Evolutionary conservation across 108 stramenopile genomes (phyloP).

Genomic region (Nitzschia palea): DNA sequence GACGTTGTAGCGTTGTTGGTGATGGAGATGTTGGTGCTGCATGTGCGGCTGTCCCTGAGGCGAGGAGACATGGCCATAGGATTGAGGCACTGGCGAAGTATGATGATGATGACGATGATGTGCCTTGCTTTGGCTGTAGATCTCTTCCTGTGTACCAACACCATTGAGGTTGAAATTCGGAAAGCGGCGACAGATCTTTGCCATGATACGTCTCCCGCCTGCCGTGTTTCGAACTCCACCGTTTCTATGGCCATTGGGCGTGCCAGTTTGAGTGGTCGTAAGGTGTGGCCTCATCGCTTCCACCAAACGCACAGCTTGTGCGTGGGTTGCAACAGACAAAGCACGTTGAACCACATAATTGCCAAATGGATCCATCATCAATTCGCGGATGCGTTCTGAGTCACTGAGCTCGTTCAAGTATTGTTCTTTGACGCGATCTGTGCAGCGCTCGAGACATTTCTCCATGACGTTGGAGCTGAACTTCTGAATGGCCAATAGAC

Average conservation of each 20-base stretch:
- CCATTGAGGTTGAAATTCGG: conserved; percentile 83
- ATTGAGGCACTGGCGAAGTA: conserved; percentile 8
- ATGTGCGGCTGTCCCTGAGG: conserved; percentile 16
- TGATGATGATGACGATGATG: conserved; percentile 35
- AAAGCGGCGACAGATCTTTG: conserved; percentile 93
- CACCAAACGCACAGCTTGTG: conserved; percentile 90
- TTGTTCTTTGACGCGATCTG: conserved; percentile 80
- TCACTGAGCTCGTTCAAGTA: conserved; percentile 89
- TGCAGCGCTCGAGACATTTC: conserved; percentile 94
- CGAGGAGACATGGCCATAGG: conserved; percentile 20
- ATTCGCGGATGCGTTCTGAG: conserved; percentile 75
- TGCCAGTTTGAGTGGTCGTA: conserved; percentile 52
- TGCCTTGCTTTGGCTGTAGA: conserved; percentile 45
- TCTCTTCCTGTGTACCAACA: conserved; percentile 38
- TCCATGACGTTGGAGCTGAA: conserved; percentile 98
- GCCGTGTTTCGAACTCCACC: conserved; percentile 93
- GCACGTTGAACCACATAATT: conserved; percentile 97
- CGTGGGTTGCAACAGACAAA: conserved; percentile 88
- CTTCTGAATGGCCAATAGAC: conserved; percentile 92
- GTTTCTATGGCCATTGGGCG: conserved; percentile 55
- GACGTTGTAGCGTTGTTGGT: conserved; percentile 15
- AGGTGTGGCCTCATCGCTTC: conserved; percentile 96
- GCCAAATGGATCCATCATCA: conserved; percentile 96
- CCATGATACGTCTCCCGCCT: conserved; percentile 90
- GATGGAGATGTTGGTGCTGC: conserved; percentile 17